Evolutionary conservation across 768 basidiomycete genomes (phyloP).

Genomic region (Rubroboletus satanas): DNA sequence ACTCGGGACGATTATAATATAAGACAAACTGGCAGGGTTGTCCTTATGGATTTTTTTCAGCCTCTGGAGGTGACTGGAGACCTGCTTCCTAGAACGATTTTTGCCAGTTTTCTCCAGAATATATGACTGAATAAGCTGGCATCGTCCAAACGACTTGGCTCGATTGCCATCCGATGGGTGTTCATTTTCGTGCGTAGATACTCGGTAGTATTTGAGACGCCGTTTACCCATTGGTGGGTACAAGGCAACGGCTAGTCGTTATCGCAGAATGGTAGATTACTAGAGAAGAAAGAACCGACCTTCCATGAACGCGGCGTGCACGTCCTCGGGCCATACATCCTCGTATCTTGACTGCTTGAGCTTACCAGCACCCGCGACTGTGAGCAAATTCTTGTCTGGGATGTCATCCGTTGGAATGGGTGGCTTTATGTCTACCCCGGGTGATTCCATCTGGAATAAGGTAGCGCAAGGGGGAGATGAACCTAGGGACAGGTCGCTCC

Average conservation of each 20-base stretch:
- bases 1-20: neutral
- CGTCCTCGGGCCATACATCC: constrained; percentile 34
- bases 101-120: constrained; percentile 37
- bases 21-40: constrained; percentile 31
- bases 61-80: constrained; percentile 39
- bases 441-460: constrained; percentile 21
- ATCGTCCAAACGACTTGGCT: constrained; percentile 35
- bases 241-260: constrained; percentile 23
- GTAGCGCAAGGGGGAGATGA: constrained; percentile 9
- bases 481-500: constrained; percentile 1
- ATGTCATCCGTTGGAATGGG: constrained; percentile 6
- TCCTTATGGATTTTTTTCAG: constrained; percentile 34
- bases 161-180: constrained; percentile 5
- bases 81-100: constrained; percentile 37
- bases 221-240: constrained; percentile 37
- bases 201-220: constrained; percentile 31
- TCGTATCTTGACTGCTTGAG: constrained; percentile 33
- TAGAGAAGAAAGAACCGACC: constrained; percentile 16
- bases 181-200: constrained; percentile 19
- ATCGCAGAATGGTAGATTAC: constrained; percentile 6
- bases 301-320: constrained; percentile 37
- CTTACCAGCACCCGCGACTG: constrained; percentile 3
- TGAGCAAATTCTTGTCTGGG: neutral
- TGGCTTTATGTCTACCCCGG: constrained; percentile 15
- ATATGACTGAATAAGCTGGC: constrained; percentile 39